Percentiles rank a stretch among this genome's conserved stretches.
Evolutionary conservation across 371 early-diverging fungal species (phyloP).

Genomic region (Apophysomyces variabilis): DNA sequence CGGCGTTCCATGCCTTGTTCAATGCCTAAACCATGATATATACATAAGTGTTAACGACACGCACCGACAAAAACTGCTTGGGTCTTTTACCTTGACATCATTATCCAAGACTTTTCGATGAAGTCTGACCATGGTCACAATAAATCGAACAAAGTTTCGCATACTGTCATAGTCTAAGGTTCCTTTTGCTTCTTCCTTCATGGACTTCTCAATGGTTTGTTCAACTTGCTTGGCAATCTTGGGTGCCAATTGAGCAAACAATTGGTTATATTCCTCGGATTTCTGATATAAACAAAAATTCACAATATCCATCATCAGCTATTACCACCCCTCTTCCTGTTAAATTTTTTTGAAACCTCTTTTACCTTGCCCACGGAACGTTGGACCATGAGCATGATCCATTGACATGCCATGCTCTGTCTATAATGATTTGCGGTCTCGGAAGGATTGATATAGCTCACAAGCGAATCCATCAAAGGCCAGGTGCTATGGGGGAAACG

Average conservation of each 20-base stretch:
- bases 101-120: constrained; percentile 33
- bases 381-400: constrained; percentile 50
- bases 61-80: too few relatives aligned
- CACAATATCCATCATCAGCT: constrained; percentile 27
- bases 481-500: constrained; percentile 70
- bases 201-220: constrained; percentile 26
- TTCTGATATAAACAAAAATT: constrained; percentile 28
- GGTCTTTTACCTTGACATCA: constrained; percentile 27
- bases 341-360: background rate
- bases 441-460: constrained; percentile 55
- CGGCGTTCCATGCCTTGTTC: constrained; percentile 32
- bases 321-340: constrained; percentile 21
- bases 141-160: constrained; percentile 35
- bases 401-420: constrained; percentile 64
- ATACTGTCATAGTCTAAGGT: constrained; percentile 30
- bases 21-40: constrained; percentile 16
- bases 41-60: background rate
- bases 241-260: constrained; percentile 31
- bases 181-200: constrained; percentile 23
- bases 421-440: constrained; percentile 69
- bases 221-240: constrained; percentile 30
- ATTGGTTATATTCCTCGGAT: constrained; percentile 44
- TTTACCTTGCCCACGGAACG: constrained; percentile 51
- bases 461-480: constrained; percentile 58
- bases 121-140: constrained; percentile 27